Evolutionary conservation across 2,329 filamentous ascomycete genomes (phyloP).

Genomic region (Lecanoromycetidae sp.): DNA sequence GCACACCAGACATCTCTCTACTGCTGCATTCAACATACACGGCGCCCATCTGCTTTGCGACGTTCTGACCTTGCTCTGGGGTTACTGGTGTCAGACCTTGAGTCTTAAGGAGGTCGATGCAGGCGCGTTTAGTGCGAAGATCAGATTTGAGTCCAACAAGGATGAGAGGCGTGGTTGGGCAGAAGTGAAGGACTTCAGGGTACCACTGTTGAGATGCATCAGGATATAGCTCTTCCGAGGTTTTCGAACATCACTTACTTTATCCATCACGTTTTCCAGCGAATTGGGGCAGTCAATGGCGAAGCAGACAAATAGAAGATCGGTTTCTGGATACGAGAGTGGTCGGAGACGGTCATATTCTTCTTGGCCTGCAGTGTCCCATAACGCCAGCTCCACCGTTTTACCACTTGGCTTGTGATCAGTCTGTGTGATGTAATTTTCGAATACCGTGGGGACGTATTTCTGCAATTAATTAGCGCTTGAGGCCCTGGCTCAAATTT

Average conservation of each 20-base stretch:
- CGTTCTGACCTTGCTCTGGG: conserved; percentile 71
- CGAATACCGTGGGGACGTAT: conserved; percentile 98
- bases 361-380: conserved; percentile 97
- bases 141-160: conserved; percentile 96
- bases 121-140: conserved; percentile 85
- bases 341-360: conserved; percentile 95
- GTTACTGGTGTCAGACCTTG: conserved; percentile 94
- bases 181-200: conserved; percentile 97
- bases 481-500: neutral
- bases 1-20: conserved; percentile 91
- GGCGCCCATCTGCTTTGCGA: conserved; percentile 88
- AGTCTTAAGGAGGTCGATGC: conserved; percentile 96
- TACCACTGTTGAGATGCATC: conserved; percentile 62
- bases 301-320: conserved; percentile 96
- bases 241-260: conserved; percentile 48
- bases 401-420: conserved; percentile 79
- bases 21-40: conserved; percentile 97
- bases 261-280: conserved; percentile 95
- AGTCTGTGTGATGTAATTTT: conserved; percentile 98
- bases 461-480: conserved; percentile 48
- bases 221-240: neutral
- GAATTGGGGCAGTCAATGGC: conserved; percentile 98
- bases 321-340: conserved; percentile 94
- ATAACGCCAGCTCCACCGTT: conserved; percentile 89
- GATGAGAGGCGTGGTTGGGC: conserved; percentile 89